Evolutionary conservation across 441 rosid species (phyloP), one percentile per base, ranked within the genome.

Genomic region (Mallotus japonicus): DNA sequence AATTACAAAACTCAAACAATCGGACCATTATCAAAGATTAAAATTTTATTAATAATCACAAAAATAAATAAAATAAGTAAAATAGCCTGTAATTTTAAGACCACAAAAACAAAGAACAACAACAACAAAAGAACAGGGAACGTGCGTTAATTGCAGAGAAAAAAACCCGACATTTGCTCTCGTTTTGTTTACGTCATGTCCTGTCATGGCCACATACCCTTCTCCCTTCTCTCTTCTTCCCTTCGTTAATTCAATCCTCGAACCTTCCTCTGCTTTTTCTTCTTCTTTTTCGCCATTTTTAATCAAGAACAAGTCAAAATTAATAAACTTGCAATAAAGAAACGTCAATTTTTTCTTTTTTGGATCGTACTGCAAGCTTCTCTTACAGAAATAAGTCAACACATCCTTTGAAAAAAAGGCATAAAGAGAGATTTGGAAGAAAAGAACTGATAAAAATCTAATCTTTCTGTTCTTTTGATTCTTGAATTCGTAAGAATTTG

Each of bases 211-310:
- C 71, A 32, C 71, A 67, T 37, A 13, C 51, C 62, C 28, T 34
- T 24, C 40, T 37, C 34, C 28, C 12, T 17, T 55, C 42, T 24
- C 19, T 42, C 65, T n/a, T 6, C 62, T 32, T 57, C 10, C 16
- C 28, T 40, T 12, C 74, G 63, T 65, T 12, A 50, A 37, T 70
- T 78, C 66, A 62, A 62, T 81, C 59, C 28, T 73, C 71, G 6
- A 20, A 15, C 13, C 32, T 68, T 76, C 15, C 69, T 73, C 55
- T 8, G 5, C 16, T 5, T 37, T 34, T 64, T 10, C 47, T 20
- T 63, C 28, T 3, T 14, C 55, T 9, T 19, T 15, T 32, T 1
- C 28, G 47, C 11, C 19, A 8, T 22, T 62, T 8, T 24, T 24
- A 9, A 32, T 1, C 6, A 54, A 17, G 60, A 17, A 66, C 28